These are phyloP conservation scores for Fraxinus velutina DNA, from an alignment of 305 asterid species.

Conservation along the genomic window DNA sequence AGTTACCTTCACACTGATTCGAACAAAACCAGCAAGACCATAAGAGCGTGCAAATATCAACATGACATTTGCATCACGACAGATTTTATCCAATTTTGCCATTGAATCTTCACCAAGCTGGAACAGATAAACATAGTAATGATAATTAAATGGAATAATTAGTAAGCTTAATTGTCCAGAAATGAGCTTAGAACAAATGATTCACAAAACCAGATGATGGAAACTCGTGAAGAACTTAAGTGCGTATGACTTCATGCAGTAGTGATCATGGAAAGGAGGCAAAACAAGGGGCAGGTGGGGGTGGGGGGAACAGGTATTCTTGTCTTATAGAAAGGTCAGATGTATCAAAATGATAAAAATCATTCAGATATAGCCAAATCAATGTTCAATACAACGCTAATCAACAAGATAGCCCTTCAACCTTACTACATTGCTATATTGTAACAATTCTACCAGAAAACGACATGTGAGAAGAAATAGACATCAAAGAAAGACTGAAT, in stretches of 20 bases:
- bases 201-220: constrained; percentile 4
- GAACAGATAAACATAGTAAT: constrained; percentile 24
- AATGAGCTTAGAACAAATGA: constrained; percentile 4
- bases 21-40: constrained; percentile 85
- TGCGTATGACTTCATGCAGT: background rate
- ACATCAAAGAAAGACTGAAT: background rate
- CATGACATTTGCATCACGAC: constrained; percentile 76
- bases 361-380: background rate
- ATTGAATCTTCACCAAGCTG: constrained; percentile 80
- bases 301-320: background rate
- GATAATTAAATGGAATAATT: constrained; percentile 3
- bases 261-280: background rate
- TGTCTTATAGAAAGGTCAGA: background rate
- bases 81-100: constrained; percentile 85
- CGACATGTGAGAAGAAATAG: background rate
- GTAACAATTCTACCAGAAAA: background rate
- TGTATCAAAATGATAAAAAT: background rate
- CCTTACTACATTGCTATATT: background rate
- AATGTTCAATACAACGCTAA: background rate
- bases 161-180: background rate
- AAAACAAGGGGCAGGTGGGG: background rate
- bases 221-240: background rate
- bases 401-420: background rate
- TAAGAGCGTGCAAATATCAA: constrained; percentile 89
- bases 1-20: constrained; percentile 86